phyloP scores from a whole-genome alignment of 306 rosid species.

The Senna tora region DNA sequence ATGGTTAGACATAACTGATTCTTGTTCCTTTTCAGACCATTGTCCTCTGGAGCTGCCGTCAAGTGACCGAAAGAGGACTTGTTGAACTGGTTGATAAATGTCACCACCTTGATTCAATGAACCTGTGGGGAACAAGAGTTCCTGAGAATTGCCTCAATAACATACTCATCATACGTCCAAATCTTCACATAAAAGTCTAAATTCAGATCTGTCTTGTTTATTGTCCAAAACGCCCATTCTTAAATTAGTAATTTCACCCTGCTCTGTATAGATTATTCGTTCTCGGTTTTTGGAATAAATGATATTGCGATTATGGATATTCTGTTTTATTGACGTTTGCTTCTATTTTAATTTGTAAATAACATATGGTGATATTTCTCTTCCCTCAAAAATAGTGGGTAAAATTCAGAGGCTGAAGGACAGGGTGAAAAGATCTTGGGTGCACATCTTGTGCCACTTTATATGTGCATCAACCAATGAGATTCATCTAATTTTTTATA shows the following conservation, averaged over 20 bases:
- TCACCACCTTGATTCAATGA: constrained; percentile 72
- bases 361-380: too few relatives aligned
- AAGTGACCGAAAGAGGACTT: constrained; percentile 81
- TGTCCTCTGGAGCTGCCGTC: constrained; percentile 94
- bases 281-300: constrained; percentile 14
- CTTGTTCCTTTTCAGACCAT: constrained; percentile 56
- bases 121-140: constrained; percentile 87
- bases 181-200: constrained; percentile 66
- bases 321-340: neutral
- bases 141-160: constrained; percentile 65
- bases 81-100: constrained; percentile 71
- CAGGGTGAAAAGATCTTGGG: too few relatives aligned
- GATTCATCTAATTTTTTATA: too few relatives aligned
- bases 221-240: constrained; percentile 27
- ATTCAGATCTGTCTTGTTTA: constrained; percentile 35
- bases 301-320: neutral
- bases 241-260: constrained; percentile 21
- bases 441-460: too few relatives aligned
- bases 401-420: too few relatives aligned
- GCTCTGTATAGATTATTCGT: constrained; percentile 37
- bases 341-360: neutral
- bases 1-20: constrained; percentile 15
- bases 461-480: too few relatives aligned
- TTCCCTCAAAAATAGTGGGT: too few relatives aligned
- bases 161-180: constrained; percentile 61